A percentile compares a stretch with the other conserved stretches of the same genome.
phyloP scores from a whole-genome alignment of 169 alveolate species.

The Ichthyophthirius multifiliis region DNA sequence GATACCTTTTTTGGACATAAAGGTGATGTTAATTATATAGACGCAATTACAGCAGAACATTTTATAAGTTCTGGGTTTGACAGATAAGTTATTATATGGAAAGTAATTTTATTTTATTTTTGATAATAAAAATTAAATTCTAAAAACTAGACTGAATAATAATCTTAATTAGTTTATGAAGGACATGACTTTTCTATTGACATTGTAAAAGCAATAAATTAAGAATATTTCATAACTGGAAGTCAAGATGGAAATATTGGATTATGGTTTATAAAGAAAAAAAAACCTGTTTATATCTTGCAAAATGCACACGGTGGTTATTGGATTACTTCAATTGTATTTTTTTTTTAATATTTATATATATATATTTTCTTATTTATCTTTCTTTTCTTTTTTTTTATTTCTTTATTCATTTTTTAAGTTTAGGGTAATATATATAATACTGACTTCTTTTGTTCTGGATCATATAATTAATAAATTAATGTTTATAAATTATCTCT shows the following conservation, averaged over 20 bases:
- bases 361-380: no score
- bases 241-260: constrained; percentile 17
- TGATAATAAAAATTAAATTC: neutral
- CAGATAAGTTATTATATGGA: constrained; percentile 36
- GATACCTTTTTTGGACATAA: constrained; percentile 44
- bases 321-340: constrained; percentile 44
- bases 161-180: constrained; percentile 15
- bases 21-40: constrained; percentile 27
- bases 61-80: constrained; percentile 38
- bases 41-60: constrained; percentile 20
- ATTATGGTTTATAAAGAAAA: constrained; percentile 28
- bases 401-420: neutral
- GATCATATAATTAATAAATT: constrained; percentile 24
- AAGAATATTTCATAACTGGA: constrained; percentile 23
- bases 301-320: constrained; percentile 27
- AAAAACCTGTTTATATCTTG: constrained; percentile 14
- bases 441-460: constrained; percentile 31
- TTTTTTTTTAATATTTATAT: no score
- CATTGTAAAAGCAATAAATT: constrained; percentile 26
- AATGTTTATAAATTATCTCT: constrained; percentile 13
- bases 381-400: no score
- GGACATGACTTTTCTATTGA: constrained; percentile 42
- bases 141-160: constrained; percentile 17
- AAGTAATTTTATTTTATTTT: neutral
- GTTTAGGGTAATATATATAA: constrained; percentile 4